Base-by-base conservation (phyloP, 2,329 filamentous ascomycete genomes). In the Basipetospora sp. region DNA sequence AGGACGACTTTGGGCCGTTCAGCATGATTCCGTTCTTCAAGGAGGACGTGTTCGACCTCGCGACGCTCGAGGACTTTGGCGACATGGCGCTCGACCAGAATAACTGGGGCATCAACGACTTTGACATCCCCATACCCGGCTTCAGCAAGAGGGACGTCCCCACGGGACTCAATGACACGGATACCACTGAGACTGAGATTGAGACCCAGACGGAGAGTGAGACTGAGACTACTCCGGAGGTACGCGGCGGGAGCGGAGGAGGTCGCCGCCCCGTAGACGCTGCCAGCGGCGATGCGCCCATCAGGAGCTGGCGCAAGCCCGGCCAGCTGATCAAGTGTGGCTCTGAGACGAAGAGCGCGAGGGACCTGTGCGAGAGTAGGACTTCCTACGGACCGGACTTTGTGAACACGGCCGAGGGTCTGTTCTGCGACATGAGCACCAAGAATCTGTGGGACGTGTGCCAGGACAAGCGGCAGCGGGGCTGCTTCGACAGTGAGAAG, bases 391-490 rank as follows among this genome's bases (percentile, higher is more conserved):
- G 50, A 5, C 51, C 51, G 1, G 50, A 52, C 40, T 48, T 52
- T 25, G 8, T 50, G 8, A 45, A 47, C 27, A 19, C 41, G 3
- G 19, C 15, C 14, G 38, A 45, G 8, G 40, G 45, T 5, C 36
- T 22, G 1, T 51, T 51, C 41, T 53, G 51, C 39, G 47, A 49
- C n/a, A 52, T 53, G 50, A 41, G 45, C 3, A 43, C 48, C 34
- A 48, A 47, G 44, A 46, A 41, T 11, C 15, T 43, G 4, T 50
- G 8, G 31, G 14, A 15, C 8, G 9, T 33, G 14, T 33, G 31
- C 15, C 11, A 8, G 14, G 8, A 8, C 13, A 17, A 31, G n/a
- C 31, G 13, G 4, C 25, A 27, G 25, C 8, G 25, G 25, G 13
- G 25, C 25, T 27, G 25, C 13, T 27, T 27, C 25, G 25, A 27